Base-by-base conservation (phyloP, 2,329 filamentous ascomycete genomes). In the Fusarium sambucinum region DNA sequence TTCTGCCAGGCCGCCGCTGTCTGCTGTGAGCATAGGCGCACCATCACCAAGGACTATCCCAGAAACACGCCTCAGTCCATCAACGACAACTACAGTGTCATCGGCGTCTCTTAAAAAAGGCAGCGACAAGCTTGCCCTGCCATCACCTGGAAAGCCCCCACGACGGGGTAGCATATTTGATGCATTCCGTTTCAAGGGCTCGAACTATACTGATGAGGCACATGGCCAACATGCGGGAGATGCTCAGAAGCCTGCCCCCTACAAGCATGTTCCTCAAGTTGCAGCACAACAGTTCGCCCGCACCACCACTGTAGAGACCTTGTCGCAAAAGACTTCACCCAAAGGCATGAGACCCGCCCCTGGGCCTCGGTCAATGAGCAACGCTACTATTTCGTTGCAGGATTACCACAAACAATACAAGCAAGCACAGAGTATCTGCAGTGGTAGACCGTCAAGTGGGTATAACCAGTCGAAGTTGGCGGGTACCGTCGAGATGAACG, bases 231-330 rank as follows among this genome's bases (percentile, higher is more conserved):
- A 70, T 13, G 59, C 52, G 17, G 67, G 72, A 30, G 32, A 60
- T 21, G 35, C 52, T 19, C 52, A 57, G 19, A 63, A 64, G 40
- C 65, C 52, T 29, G 59, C 35, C 52, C 71, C 54, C 8, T 84
- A 87, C 66, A 84, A 79, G 35, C 84, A 89, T 68, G 76, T 87
- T 3, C 87, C 87, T 16, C 80, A 81, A 53, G 80, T 85, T 35
- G 87, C 87, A 1, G 86, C 86, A 2, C 73, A 81, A 14, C 85
- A 88, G 59, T 89, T 89, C 70, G 77, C 82, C 12, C 77, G 81
- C 42, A 89, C 87, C 0, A 83, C 86, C 1, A 86, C 85, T 2
- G 78, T 81, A 17, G 81, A 82, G 21, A 70, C 73, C 7, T 40
- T 74, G 13, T 33, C 66, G 17, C 72, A 81, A 30, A 78, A 74